These are phyloP conservation scores for Pulveroboletus sp. DNA, from an alignment of 1,284 basidiomycete species.

Conservation along the genomic window DNA sequence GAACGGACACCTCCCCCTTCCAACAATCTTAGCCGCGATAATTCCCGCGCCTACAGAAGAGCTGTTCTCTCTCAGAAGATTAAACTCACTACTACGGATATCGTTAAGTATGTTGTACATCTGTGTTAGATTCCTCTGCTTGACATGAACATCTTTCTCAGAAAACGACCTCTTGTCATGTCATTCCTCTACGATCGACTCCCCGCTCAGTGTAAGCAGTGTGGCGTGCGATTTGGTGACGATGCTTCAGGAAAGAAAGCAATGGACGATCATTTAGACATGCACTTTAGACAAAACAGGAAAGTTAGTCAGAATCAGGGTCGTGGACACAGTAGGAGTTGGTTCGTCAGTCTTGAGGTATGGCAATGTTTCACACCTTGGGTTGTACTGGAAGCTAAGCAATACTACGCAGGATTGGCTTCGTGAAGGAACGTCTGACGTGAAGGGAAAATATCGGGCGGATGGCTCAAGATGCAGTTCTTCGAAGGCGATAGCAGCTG, in stretches of 20 bases:
- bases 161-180: conserved; percentile 62
- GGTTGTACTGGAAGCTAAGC: conserved; percentile 18
- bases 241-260: conserved; percentile 70
- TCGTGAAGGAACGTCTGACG: conserved; percentile 57
- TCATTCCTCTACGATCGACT: conserved; percentile 76
- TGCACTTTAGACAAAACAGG: conserved; percentile 95
- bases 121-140: neutral
- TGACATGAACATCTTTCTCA: conserved; percentile 34
- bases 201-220: conserved; percentile 89
- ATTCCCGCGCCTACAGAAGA: conserved; percentile 68
- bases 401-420: conserved; percentile 75
- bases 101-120: conserved; percentile 60
- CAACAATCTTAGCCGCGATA: conserved; percentile 48
- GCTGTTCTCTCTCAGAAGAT: conserved; percentile 71
- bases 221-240: conserved; percentile 85
- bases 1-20: conserved; percentile 41
- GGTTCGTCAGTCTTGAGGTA: conserved; percentile 87
- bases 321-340: conserved; percentile 87
- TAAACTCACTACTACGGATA: conserved; percentile 69
- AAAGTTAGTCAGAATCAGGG: conserved; percentile 83
- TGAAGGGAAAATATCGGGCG: conserved; percentile 65
- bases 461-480: conserved; percentile 51
- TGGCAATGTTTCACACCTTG: conserved; percentile 31
- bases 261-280: conserved; percentile 91
- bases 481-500: conserved; percentile 60